Base-by-base conservation (phyloP, 2,329 filamentous ascomycete species). In the Colletotrichum horii region DNA sequence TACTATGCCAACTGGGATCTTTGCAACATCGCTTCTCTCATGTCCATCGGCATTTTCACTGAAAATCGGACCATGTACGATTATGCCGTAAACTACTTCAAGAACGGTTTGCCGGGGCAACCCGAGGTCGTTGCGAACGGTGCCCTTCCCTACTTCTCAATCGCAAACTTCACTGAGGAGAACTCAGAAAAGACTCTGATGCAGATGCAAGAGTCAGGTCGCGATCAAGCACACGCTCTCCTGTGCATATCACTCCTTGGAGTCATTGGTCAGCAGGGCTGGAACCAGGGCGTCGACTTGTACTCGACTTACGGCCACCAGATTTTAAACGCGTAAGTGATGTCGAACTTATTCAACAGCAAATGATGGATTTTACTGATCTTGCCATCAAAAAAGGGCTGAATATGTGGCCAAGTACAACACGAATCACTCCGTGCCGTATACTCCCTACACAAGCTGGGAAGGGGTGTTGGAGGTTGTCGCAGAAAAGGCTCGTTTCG, bases 261-360 rank as follows among this genome's bases (percentile, higher is more conserved):
- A 5, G 43, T 52, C 2, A 52, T 52, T 14, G 43, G 43, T 3
- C 43, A 52, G 43, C 43, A 52, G 6, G 43, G 43, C 8, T 52
- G 43, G 43, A 52, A 52, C 3, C 43, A 52, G 14, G 43, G 43
- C 11, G 43, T 52, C 2, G 43, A 52, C 43, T 7, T 52, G 43
- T 52, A 52, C 43, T 52, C 43, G 12, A 2, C 43, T 1, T 52
- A 52, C n/a, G 43, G 3, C n/a, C 43, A 52, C 6, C 43, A 52
- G 43, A 52, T 52, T 4, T 14, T 52, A n/a, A 52, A 52, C 43
- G 43, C 43, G 43, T 52, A 52, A 52, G 43, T 52, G 43, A 52
- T 22, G 4, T 22, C 2, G 0, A 52, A 22, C n/a, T 0, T 14
- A 3, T 0, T 8, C 7, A 22, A 24, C 11, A 14, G 2, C 0